A percentile compares a stretch with the other conserved stretches of the same genome.
Evolutionary conservation across 2,329 filamentous ascomycete genomes (phyloP).

Genomic region (Aciculosporium take): DNA sequence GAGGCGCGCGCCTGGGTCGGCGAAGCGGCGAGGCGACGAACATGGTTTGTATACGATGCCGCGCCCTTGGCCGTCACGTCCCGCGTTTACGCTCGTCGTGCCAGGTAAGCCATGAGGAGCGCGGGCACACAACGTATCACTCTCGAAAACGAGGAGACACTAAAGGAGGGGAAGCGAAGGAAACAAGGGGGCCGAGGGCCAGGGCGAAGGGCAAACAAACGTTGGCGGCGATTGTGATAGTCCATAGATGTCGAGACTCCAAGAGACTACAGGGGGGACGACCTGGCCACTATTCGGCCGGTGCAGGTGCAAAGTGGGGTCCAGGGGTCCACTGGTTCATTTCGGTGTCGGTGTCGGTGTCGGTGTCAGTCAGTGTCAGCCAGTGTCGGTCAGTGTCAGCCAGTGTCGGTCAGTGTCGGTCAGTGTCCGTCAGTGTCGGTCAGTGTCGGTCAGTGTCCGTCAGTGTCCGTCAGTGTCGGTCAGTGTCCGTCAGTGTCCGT

Average conservation of each 20-base stretch:
- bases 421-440: too few species aligned
- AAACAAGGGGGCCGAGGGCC: neutral
- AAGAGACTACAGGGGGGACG: too few species aligned
- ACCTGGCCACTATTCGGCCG: too few species aligned
- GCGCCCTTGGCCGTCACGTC: conserved; percentile 5
- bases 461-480: too few species aligned
- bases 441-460: too few species aligned
- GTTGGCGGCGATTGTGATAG: neutral
- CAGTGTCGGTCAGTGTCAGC: too few species aligned
- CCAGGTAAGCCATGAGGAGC: conserved; percentile 12
- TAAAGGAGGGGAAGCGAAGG: conserved; percentile 3
- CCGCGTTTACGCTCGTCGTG: conserved; percentile 12
- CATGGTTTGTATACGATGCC: conserved; percentile 15
- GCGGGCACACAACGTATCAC: conserved; percentile 2
- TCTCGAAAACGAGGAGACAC: neutral
- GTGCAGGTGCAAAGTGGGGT: too few species aligned
- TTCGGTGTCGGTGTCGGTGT: too few species aligned
- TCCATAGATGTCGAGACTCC: neutral
- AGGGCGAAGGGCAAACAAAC: neutral
- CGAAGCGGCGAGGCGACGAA: conserved; percentile 24
- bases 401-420: too few species aligned
- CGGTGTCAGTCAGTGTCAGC: too few species aligned
- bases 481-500: too few species aligned
- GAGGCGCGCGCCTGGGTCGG: conserved; percentile 19
- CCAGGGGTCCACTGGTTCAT: too few species aligned